A percentile compares a stretch with the other conserved stretches of the same genome.
Evolutionary conservation across 208 protist genomes (phyloP).

Genomic region (Leishmania braziliensis): DNA sequence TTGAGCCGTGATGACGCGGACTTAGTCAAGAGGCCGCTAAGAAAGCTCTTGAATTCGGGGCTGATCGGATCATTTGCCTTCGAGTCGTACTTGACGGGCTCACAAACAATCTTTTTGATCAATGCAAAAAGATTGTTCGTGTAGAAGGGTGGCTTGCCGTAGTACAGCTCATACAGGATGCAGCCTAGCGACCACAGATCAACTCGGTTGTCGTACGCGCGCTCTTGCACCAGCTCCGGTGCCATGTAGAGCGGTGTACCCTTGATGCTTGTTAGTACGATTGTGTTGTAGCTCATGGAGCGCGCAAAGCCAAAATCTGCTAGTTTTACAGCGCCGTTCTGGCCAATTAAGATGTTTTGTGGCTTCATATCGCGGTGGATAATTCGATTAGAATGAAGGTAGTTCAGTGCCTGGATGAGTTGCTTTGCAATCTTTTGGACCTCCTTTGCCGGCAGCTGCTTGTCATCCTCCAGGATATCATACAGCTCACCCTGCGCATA

Average conservation of each 20-base stretch:
- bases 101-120: constrained; percentile 95
- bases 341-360: constrained; percentile 97
- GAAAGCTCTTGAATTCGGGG: constrained; percentile 88
- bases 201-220: constrained; percentile 94
- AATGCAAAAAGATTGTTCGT: constrained; percentile 96
- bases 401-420: constrained; percentile 95
- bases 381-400: constrained; percentile 97
- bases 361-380: constrained; percentile 97
- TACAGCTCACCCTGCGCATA: constrained; percentile 95
- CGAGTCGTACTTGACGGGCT: constrained; percentile 81
- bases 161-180: constrained; percentile 98
- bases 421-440: constrained; percentile 96
- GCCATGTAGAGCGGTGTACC: constrained; percentile 98
- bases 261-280: constrained; percentile 96
- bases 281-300: constrained; percentile 95
- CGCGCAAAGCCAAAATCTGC: constrained; percentile 99
- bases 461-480: constrained; percentile 96
- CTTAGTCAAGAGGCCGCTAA: constrained; percentile 95
- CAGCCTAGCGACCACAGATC: constrained; percentile 99
- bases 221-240: constrained; percentile 94
- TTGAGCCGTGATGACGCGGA: constrained; percentile 87
- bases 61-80: constrained; percentile 83
- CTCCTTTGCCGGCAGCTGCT: constrained; percentile 88
- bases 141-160: constrained; percentile 96
- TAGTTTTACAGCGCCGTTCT: constrained; percentile 95